phyloP scores from a whole-genome alignment of 1,284 basidiomycete genomes.

The Mycosarcoma maydis region DNA sequence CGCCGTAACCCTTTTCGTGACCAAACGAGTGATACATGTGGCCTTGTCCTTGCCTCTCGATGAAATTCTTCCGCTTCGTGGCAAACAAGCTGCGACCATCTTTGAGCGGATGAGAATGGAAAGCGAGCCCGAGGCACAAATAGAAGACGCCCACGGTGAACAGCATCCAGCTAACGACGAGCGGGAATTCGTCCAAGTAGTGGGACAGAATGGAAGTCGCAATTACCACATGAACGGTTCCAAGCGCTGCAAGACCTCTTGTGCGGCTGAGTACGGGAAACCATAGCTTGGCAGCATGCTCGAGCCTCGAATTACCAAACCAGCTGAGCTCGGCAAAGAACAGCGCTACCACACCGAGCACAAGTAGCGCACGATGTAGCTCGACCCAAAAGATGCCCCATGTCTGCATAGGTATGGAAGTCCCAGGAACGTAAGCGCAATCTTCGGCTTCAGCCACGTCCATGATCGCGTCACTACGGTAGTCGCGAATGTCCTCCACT shows the following conservation, averaged over 20 bases:
- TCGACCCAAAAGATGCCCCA: slow-evolving; percentile 61
- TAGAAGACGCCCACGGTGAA: slow-evolving; percentile 43
- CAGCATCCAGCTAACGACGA: slow-evolving; percentile 51
- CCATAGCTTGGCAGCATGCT: slow-evolving; percentile 20
- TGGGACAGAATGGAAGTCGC: slow-evolving; percentile 41
- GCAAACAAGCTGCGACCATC: slow-evolving; percentile 25
- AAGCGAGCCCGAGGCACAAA: slow-evolving; percentile 17
- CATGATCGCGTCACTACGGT: slow-evolving; percentile 22
- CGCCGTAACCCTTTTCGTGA: slow-evolving; percentile 5
- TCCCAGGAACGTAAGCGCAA: slow-evolving; percentile 52
- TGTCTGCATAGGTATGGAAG: slow-evolving; percentile 49
- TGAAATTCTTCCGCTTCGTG: slow-evolving; percentile 8
- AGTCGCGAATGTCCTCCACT: slow-evolving; percentile 33
- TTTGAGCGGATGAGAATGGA: slow-evolving; percentile 17
- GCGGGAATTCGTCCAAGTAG: slow-evolving; percentile 44
- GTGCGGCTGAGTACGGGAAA: slow-evolving; percentile 41
- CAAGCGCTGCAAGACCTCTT: slow-evolving; percentile 39
- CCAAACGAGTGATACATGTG: slow-evolving; percentile 7
- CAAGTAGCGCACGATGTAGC: slow-evolving; percentile 39
- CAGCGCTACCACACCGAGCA: slow-evolving; percentile 25
- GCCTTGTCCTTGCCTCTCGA: neutral
- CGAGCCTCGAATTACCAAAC: slow-evolving; percentile 21
- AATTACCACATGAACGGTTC: slow-evolving; percentile 41
- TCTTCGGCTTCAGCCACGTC: slow-evolving; percentile 22
- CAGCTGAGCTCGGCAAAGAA: slow-evolving; percentile 46